phyloP scores from a whole-genome alignment of 306 rosid genomes.

The Mimosa bimucronata region DNA sequence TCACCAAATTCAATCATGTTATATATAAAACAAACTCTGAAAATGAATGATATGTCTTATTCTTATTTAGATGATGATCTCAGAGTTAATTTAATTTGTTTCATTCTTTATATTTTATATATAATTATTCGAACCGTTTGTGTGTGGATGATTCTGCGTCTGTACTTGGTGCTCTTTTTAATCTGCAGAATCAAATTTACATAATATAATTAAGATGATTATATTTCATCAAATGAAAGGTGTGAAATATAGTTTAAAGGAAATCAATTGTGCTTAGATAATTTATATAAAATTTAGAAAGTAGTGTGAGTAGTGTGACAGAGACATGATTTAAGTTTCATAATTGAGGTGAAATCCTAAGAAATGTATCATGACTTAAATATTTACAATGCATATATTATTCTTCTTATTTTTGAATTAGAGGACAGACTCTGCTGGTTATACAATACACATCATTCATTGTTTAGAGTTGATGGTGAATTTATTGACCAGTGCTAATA shows the following conservation, averaged over 20 bases:
- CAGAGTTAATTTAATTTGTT: not conserved
- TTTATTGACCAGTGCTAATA: not conserved
- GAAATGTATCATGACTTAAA: not conserved
- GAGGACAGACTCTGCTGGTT: too few relatives aligned
- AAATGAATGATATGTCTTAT: not conserved
- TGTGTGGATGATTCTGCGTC: not conserved
- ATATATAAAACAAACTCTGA: not conserved
- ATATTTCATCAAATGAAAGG: not conserved
- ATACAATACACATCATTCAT: too few relatives aligned
- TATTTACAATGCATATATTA: too few relatives aligned
- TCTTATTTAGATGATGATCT: conserved; percentile 4
- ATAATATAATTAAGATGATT: not conserved
- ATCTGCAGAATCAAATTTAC: not conserved
- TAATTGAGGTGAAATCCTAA: not conserved
- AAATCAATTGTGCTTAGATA: not conserved
- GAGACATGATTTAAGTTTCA: not conserved
- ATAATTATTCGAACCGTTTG: not conserved
- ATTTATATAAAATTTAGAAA: not conserved
- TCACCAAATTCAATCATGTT: conserved; percentile 4
- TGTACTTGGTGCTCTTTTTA: not conserved
- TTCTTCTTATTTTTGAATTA: too few relatives aligned
- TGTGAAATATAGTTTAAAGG: not conserved
- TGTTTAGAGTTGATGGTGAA: too few relatives aligned
- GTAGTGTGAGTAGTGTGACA: not conserved
- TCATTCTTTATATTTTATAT: not conserved